Conservation (phyloP, 768 basidiomycete species). For the Ramaria rubella region DNA sequence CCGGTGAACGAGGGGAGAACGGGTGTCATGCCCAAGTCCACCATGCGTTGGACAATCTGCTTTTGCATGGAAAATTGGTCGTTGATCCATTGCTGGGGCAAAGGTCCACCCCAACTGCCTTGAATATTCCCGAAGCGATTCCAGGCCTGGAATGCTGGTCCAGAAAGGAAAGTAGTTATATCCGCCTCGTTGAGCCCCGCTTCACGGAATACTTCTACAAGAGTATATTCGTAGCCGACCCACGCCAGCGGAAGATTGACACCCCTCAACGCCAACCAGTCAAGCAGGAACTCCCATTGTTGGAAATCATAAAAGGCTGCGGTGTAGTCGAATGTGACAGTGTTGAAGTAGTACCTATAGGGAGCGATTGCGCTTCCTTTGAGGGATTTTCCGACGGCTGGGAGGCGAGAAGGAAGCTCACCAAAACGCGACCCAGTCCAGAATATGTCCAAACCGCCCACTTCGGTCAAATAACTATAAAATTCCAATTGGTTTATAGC, state of each 20-base stretch:
- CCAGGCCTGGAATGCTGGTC: slow-evolving; percentile 37
- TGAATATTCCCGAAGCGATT: slow-evolving; percentile 40
- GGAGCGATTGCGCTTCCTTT: slow-evolving; percentile 30
- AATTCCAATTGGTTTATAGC: not conserved
- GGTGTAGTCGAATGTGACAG: slow-evolving; percentile 37
- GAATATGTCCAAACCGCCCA: slow-evolving; percentile 36
- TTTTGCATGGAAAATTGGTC: slow-evolving; percentile 34
- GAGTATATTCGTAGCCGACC: slow-evolving; percentile 35
- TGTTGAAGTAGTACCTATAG: slow-evolving; percentile 38
- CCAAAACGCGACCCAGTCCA: slow-evolving; percentile 37
- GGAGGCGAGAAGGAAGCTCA: slow-evolving; percentile 25
- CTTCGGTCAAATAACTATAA: slow-evolving; percentile 18
- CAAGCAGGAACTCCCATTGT: slow-evolving; percentile 34
- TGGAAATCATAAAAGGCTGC: slow-evolving; percentile 34
- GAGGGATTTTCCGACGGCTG: slow-evolving; percentile 25
- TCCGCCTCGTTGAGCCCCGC: slow-evolving; percentile 31
- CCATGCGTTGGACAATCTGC: slow-evolving; percentile 31
- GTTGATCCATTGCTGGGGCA: slow-evolving; percentile 32
- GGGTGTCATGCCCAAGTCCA: slow-evolving; percentile 38
- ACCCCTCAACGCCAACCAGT: slow-evolving; percentile 37
- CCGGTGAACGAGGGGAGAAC: slow-evolving; percentile 37
- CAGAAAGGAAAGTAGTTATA: slow-evolving; percentile 30
- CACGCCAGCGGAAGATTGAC: slow-evolving; percentile 38
- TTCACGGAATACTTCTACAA: slow-evolving; percentile 32
- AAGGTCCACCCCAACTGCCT: slow-evolving; percentile 31